A percentile compares a stretch with the other conserved stretches of the same genome.
Evolutionary conservation across 2,329 filamentous ascomycete genomes (phyloP).

Genomic region (Xylariaceae sp.): DNA sequence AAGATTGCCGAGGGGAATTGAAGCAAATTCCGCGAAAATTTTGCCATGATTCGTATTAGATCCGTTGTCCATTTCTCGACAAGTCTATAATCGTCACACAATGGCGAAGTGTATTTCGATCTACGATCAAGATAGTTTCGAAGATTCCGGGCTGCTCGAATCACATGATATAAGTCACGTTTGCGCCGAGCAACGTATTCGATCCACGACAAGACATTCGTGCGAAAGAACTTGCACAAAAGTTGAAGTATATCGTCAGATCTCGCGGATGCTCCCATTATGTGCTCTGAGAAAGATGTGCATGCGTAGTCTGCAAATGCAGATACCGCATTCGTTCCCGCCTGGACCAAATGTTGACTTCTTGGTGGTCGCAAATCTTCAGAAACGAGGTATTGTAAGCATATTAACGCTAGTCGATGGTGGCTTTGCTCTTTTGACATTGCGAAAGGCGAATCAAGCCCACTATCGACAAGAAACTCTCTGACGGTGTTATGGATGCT

Average conservation of each 20-base stretch:
- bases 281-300: slow-evolving; percentile 6
- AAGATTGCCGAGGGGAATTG: slow-evolving; percentile 2
- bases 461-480: slow-evolving; percentile 4
- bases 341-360: slow-evolving; percentile 1
- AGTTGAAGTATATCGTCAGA: neutral
- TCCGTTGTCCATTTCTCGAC: slow-evolving; percentile 7
- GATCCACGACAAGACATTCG: slow-evolving; percentile 10
- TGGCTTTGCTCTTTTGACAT: slow-evolving; percentile 1
- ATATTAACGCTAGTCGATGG: slow-evolving; percentile 2
- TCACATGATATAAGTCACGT: slow-evolving; percentile 5
- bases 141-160: slow-evolving; percentile 3
- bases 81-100: neutral
- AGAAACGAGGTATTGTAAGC: slow-evolving; percentile 4
- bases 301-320: slow-evolving; percentile 9
- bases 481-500: slow-evolving; percentile 5
- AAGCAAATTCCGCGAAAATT: slow-evolving; percentile 4
- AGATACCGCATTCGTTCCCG: neutral
- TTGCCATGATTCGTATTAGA: slow-evolving; percentile 6
- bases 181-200: slow-evolving; percentile 3
- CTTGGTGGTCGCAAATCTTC: slow-evolving; percentile 6
- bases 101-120: slow-evolving; percentile 1
- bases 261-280: neutral
- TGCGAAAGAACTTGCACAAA: slow-evolving; percentile 2
- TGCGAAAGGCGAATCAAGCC: slow-evolving; percentile 2
- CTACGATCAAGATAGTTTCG: slow-evolving; percentile 3